These are phyloP conservation scores for Avicennia marina DNA, from an alignment of 257 asterid species.

Conservation along the genomic window DNA sequence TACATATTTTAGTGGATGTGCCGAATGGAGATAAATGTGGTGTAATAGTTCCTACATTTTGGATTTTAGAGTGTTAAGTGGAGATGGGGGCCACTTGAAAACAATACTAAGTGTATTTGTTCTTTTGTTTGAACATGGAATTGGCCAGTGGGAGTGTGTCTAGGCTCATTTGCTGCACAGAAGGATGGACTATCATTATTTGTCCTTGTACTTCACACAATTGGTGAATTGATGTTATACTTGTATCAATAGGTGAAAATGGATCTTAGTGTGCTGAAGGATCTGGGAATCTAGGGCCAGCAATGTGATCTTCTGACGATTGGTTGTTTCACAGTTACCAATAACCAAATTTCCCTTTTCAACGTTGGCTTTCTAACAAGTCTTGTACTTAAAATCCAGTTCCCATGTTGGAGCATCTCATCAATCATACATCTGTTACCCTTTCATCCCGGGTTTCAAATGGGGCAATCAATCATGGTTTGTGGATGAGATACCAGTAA, in stretches of 20 bases:
- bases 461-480: neutral
- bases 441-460: neutral
- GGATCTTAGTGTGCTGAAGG: slow-evolving; percentile 1
- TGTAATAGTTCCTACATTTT: neutral
- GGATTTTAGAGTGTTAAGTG: neutral
- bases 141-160: neutral
- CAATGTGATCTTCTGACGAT: neutral
- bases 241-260: neutral
- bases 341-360: neutral
- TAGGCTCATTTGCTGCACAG: neutral
- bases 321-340: neutral
- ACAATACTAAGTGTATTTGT: neutral
- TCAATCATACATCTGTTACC: neutral
- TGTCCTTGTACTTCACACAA: neutral
- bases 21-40: neutral
- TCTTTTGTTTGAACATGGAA: neutral
- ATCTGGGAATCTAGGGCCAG: neutral
- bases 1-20: neutral
- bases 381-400: neutral
- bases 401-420: neutral
- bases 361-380: neutral
- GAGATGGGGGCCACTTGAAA: slow-evolving; percentile 7
- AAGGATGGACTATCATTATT: slow-evolving; percentile 1
- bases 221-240: neutral
- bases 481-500: neutral